Percentiles rank a stretch among this genome's conserved stretches.
Evolutionary conservation across 345 rosid species (phyloP).

Genomic region (Eucalyptus shirleyi): DNA sequence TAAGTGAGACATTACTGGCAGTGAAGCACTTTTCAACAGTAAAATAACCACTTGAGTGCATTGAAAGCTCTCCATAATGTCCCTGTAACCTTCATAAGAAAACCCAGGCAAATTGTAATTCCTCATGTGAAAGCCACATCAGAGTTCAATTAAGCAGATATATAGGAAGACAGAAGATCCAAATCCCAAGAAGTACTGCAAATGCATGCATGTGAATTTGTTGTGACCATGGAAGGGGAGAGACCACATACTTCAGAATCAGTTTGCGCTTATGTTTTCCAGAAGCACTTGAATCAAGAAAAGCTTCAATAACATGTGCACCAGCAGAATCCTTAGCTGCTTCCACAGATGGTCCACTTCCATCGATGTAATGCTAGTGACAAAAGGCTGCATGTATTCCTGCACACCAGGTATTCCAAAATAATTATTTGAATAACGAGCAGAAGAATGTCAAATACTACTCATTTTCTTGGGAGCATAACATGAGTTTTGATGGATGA

Average conservation of each 20-base stretch:
- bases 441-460: neutral
- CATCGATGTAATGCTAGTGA: slow-evolving; percentile 62
- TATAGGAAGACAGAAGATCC: neutral
- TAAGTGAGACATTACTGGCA: slow-evolving; percentile 53
- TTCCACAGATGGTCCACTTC: slow-evolving; percentile 57
- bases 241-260: slow-evolving; percentile 48
- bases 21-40: slow-evolving; percentile 76
- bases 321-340: slow-evolving; percentile 75
- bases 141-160: neutral
- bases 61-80: slow-evolving; percentile 72
- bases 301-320: slow-evolving; percentile 82
- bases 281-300: slow-evolving; percentile 64
- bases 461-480: neutral
- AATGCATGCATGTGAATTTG: neutral
- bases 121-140: neutral
- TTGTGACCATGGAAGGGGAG: neutral
- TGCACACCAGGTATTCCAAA: slow-evolving; percentile 11
- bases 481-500: neutral
- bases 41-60: slow-evolving; percentile 68
- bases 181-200: neutral
- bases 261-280: slow-evolving; percentile 63
- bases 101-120: neutral
- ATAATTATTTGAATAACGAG: neutral
- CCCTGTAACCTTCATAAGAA: slow-evolving; percentile 47
- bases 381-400: slow-evolving; percentile 66